Percentiles rank a stretch among this genome's conserved stretches.
Evolutionary conservation across 1,284 basidiomycete genomes (phyloP).

Genomic region (Ceratobasidium sp.): DNA sequence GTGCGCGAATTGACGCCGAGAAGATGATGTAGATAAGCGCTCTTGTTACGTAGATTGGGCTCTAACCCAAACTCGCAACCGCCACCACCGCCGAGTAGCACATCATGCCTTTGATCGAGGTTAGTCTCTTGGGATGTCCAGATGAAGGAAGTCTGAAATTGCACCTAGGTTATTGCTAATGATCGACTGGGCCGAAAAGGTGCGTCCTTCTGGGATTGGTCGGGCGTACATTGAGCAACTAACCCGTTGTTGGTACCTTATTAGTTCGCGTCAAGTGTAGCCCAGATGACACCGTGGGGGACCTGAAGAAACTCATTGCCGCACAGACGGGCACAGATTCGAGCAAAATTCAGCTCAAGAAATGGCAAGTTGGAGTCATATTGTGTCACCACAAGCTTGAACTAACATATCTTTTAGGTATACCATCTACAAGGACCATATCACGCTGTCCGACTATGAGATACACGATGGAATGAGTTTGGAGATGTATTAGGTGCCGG

Average conservation of each 20-base stretch:
- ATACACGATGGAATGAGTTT: constrained; percentile 93
- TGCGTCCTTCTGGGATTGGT: constrained; percentile 47
- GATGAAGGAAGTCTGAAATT: too few species aligned
- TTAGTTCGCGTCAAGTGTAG: constrained; percentile 91
- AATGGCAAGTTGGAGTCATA: constrained; percentile 72
- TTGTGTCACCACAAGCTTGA: neutral
- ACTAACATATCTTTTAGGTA: constrained; percentile 69
- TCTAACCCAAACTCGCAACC: neutral
- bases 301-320: constrained; percentile 95
- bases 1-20: too few species aligned
- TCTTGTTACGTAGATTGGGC: neutral
- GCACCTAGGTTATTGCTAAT: constrained; percentile 89
- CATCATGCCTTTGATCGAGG: constrained; percentile 66
- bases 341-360: constrained; percentile 92
- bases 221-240: neutral
- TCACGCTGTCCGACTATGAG: constrained; percentile 93
- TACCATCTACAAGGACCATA: constrained; percentile 92
- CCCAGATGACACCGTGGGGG: constrained; percentile 94
- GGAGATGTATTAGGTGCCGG: constrained; percentile 76
- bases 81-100: constrained; percentile 4
- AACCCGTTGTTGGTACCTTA: constrained; percentile 15
- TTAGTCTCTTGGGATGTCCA: constrained; percentile 45
- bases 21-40: neutral
- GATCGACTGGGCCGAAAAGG: constrained; percentile 97
- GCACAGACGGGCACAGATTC: constrained; percentile 92